Percentiles rank a stretch among this genome's conserved stretches.
phyloP scores from a whole-genome alignment of 78 protist species.

The Planoprotostelium fungivorum region DNA sequence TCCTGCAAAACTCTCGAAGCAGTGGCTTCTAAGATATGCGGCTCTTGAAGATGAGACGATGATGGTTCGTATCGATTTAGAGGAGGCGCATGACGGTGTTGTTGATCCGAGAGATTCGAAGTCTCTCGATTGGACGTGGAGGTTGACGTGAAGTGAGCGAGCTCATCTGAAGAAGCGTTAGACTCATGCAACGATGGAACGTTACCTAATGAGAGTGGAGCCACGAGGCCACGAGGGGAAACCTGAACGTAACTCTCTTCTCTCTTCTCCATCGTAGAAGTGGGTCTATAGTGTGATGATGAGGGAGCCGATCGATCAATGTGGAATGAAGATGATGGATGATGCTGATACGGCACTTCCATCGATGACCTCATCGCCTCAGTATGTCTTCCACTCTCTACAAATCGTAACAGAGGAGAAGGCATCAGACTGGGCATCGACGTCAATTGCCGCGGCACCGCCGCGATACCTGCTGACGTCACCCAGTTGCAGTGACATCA shows the following conservation, averaged over 20 bases:
- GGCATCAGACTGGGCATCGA: neutral
- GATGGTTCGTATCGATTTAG: no score
- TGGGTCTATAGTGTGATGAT: neutral
- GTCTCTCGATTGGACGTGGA: no score
- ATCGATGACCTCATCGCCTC: neutral
- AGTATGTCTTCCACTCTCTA: neutral
- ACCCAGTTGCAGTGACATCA: neutral
- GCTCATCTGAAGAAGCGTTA: neutral
- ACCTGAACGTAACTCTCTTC: neutral
- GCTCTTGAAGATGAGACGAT: neutral
- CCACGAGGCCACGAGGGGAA: neutral
- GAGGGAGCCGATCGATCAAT: no score
- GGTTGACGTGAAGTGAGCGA: neutral
- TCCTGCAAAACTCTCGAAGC: neutral
- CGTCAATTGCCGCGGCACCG: neutral
- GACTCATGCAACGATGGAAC: neutral
- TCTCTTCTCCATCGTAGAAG: neutral
- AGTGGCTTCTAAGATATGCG: neutral
- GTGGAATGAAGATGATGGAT: no score
- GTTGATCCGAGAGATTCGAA: no score
- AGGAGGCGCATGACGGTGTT: no score
- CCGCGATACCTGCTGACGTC: neutral
- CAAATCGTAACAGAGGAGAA: neutral
- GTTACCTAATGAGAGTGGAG: neutral
- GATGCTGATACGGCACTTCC: no score